A percentile compares a stretch with the other conserved stretches of the same genome.
Evolutionary conservation across 2,329 filamentous ascomycete species (phyloP).

Genomic region (Arthrobotrys pseudoclavata): DNA sequence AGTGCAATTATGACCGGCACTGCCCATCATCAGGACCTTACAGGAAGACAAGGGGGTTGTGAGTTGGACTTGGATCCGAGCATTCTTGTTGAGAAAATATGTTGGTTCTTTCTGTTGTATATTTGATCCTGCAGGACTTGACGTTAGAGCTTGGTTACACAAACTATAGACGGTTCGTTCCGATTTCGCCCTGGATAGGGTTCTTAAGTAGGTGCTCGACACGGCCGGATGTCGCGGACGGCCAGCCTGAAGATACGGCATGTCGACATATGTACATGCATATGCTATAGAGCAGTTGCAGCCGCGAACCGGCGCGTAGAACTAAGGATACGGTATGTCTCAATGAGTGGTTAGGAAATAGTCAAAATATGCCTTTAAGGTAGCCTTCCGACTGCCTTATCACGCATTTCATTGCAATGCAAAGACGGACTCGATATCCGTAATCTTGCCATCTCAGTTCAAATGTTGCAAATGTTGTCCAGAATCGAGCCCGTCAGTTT

Average conservation of each 20-base stretch:
- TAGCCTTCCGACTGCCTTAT: not conserved
- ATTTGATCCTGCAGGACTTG: slow-evolving; percentile 9
- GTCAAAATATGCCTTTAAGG: not conserved
- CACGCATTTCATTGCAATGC: not conserved
- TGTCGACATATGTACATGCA: slow-evolving; percentile 16
- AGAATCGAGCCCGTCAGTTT: not conserved
- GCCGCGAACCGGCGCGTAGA: slow-evolving; percentile 1
- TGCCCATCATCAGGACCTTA: slow-evolving; percentile 10
- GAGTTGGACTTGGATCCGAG: slow-evolving; percentile 17
- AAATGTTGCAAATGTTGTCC: not conserved
- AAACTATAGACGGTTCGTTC: slow-evolving; percentile 18
- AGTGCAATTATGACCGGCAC: not conserved
- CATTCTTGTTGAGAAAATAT: slow-evolving; percentile 14
- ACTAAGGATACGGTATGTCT: slow-evolving; percentile 3
- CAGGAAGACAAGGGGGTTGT: slow-evolving; percentile 5
- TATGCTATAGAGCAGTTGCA: not conserved
- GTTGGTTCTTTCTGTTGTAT: slow-evolving; percentile 10
- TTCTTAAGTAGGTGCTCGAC: not conserved
- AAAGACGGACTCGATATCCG: not conserved
- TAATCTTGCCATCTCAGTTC: not conserved
- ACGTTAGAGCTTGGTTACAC: slow-evolving; percentile 19
- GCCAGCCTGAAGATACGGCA: not conserved
- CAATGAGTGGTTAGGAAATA: not conserved
- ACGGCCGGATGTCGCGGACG: not conserved
- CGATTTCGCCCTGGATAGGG: slow-evolving; percentile 13